Evolutionary conservation across 495 filamentous ascomycete genomes (phyloP), one percentile per base, ranked within the genome.

Genomic region (Ramalina intermedia): DNA sequence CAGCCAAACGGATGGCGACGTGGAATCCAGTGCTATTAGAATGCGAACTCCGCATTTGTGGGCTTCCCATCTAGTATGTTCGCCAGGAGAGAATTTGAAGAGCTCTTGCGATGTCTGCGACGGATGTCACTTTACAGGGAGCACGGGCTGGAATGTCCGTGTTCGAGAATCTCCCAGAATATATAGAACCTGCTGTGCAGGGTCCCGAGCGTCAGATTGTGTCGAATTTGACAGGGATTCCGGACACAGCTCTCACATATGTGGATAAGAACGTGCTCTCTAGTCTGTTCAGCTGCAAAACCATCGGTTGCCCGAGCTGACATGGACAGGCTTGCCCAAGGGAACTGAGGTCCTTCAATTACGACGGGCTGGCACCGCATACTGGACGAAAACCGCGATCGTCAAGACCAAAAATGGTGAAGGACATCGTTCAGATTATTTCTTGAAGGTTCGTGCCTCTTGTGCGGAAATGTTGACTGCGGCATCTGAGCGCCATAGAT

Each of bases 311-410:
- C 21, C 17, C 2, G 5, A n/a, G 39, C 21, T 17, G 5, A 23
- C 17, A 9, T 45, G 3, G 24, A 4, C 38, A 59, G 55, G 47
- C 17, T 35, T 59, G 23, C 57, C 55, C 11, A 11, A 39, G 8
- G 55, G 43, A 3, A 46, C 39, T 7, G 13, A 49, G 42, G 16
- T 57, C n/a, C 26, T 27, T 24, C 48, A 41, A 6, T 35, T 55
- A 20, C 38, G 14, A 11, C 55, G 55, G 6, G 37, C 58, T 44
- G 55, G 55, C n/a, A 38, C 51, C 1, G 55, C 47, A 33, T 55
- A 58, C 41, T 59, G 57, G 57, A 58, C 57, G 37, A 27, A 51
- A 16, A 59, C 55, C 23, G 57, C 57, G 26, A 35, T 46, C 20
- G 55, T 59, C 33, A 13, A 49, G 37, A 55, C 55, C 21, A 20